Base-by-base conservation (phyloP, 1,284 basidiomycete genomes). In the Malassezia pachydermatis region DNA sequence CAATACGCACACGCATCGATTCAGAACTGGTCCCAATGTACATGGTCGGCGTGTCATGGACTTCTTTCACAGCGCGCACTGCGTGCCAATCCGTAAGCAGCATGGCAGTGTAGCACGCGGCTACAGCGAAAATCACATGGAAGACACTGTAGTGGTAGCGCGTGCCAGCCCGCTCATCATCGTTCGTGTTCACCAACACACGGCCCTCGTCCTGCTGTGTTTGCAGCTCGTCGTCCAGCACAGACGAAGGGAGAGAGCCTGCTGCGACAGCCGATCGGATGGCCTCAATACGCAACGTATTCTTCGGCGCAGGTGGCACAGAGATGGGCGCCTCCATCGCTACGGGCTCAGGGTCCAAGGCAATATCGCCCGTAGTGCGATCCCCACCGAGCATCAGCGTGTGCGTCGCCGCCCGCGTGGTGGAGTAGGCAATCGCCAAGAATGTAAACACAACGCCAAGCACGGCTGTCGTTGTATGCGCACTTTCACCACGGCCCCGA, bases 101-200 rank as follows among this genome's bases (percentile, higher is more conserved):
- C 80, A 95, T 94, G 1, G 87, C 89, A 30, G 95, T 88, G 74
- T 99, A 99, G 89, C 96, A 96, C 14, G 88, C 79, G 16, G 84
- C 94, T 59, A 96, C 84, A 40, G 85, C 83, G 72, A 98, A 99
- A 67, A 98, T 95, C 71, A 94, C 76, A 73, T 98, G 92, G 82
- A 98, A 98, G 84, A 89, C 96, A 14, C 88, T 82, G 72, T 99
- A 96, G 65, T 94, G 94, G 76, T 98, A 99, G 57, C 88, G 83
- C n/a, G 88, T 94, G n/a, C 88, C 90, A 37, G 83, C 80, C 25
- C 85, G 81, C 75, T 98, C 92, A 63, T 99, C 94, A 70, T 98
- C 92, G 45, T 82, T 81, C 81, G 23, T 80, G 72, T 22, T 74
- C 50, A 19, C 83, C 81, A 3, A 83, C 81, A 14, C 33, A 11